These are phyloP conservation scores for Rhododendron ovatum DNA, from an alignment of 148 eudicot genomes.

Conservation along the genomic window DNA sequence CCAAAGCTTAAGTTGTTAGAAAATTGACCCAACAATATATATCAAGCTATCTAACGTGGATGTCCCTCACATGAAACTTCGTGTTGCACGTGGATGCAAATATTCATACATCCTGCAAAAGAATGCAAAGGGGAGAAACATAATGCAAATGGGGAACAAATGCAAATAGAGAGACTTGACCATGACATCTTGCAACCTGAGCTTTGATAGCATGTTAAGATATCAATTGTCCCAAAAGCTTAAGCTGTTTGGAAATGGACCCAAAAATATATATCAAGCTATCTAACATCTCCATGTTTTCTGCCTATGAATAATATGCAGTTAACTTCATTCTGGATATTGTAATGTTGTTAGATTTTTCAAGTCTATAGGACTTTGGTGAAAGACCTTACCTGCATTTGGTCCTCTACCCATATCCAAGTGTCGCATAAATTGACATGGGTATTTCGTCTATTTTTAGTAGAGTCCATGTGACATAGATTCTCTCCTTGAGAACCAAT, in stretches of 20 bases:
- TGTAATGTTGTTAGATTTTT: neutral
- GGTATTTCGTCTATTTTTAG: neutral
- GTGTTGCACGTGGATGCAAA: neutral
- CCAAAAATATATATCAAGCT: neutral
- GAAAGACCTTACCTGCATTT: neutral
- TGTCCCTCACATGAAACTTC: neutral
- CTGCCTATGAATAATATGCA: neutral
- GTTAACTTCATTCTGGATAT: neutral
- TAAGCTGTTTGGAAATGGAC: neutral
- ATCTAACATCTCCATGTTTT: neutral
- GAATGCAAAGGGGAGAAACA: neutral
- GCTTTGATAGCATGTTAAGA: neutral
- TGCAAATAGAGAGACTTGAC: neutral
- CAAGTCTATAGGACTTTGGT: neutral
- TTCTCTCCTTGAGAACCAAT: neutral
- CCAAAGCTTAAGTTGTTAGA: neutral
- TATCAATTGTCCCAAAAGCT: neutral
- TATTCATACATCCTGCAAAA: neutral
- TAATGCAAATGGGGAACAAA: neutral
- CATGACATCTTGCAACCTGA: neutral
- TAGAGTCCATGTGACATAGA: neutral
- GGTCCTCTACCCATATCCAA: neutral
- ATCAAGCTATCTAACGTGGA: neutral
- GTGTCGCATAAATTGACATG: neutral
- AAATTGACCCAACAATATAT: neutral